Conservation (phyloP, 495 filamentous ascomycete genomes). For the Penicillium nucicola region DNA sequence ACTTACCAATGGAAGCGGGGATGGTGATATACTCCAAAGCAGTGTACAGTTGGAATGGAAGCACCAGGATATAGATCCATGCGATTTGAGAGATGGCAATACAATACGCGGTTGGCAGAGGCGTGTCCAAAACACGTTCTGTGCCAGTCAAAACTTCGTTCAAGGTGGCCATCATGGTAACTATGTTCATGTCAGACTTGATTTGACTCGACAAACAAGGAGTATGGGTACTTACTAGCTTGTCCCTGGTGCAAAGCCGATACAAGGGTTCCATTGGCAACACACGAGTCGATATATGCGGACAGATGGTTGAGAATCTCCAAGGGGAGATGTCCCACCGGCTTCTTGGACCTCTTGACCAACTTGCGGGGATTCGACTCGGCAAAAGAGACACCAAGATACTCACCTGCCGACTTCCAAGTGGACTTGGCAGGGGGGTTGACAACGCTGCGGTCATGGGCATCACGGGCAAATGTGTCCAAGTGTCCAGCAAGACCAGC, state of each 20-base stretch:
- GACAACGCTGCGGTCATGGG: slow-evolving; percentile 50
- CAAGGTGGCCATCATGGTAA: slow-evolving; percentile 44
- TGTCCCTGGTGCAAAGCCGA: slow-evolving; percentile 45
- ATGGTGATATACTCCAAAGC: slow-evolving; percentile 74
- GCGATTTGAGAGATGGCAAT: slow-evolving; percentile 86
- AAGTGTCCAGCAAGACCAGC: slow-evolving; percentile 44
- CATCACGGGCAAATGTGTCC: slow-evolving; percentile 62
- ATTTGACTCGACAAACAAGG: not conserved
- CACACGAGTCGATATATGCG: slow-evolving; percentile 58
- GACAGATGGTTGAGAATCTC: slow-evolving; percentile 74
- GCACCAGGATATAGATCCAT: slow-evolving; percentile 78
- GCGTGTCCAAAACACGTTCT: slow-evolving; percentile 81
- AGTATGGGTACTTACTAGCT: slow-evolving; percentile 29
- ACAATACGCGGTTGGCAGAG: slow-evolving; percentile 77
- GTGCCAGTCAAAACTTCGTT: slow-evolving; percentile 73
- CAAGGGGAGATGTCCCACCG: slow-evolving; percentile 72
- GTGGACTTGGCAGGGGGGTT: slow-evolving; percentile 41
- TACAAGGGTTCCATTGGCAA: slow-evolving; percentile 53
- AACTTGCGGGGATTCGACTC: slow-evolving; percentile 70
- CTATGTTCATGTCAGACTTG: slow-evolving; percentile 11
- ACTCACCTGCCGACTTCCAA: slow-evolving; percentile 64
- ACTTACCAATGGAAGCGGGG: slow-evolving; percentile 68
- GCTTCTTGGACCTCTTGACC: slow-evolving; percentile 61
- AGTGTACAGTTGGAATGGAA: slow-evolving; percentile 77
- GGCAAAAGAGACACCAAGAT: slow-evolving; percentile 67